Percentiles rank a stretch among this genome's conserved stretches.
Conservation (phyloP, 345 rosid genomes). For the Rhodamnia rubescens region DNA sequence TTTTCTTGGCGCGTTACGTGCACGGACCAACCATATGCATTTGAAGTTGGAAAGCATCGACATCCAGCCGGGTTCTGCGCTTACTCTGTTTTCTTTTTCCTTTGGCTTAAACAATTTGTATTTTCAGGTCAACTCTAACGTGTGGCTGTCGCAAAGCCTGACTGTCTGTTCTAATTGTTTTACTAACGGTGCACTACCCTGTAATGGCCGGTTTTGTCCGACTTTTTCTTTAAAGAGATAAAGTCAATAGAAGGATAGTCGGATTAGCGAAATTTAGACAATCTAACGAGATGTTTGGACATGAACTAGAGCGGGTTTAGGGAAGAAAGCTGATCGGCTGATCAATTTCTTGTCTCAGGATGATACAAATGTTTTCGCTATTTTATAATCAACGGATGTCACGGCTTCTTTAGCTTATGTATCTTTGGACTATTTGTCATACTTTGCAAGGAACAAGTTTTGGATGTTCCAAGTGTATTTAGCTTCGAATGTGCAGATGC, state of each 20-base stretch:
- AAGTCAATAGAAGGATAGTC: not conserved
- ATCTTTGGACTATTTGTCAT: not conserved
- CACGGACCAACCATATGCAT: constrained; percentile 4
- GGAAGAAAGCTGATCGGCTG: not conserved
- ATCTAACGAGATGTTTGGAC: not conserved
- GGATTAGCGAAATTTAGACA: not conserved
- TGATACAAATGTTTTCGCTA: not conserved
- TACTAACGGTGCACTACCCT: not conserved
- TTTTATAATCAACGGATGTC: not conserved
- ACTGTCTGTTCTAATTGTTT: not conserved
- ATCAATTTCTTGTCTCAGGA: not conserved
- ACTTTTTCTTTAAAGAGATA: not conserved
- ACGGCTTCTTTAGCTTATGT: not conserved
- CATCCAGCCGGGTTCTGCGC: not conserved
- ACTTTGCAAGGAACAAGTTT: not conserved
- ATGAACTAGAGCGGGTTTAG: too few species aligned
- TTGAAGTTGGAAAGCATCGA: not conserved
- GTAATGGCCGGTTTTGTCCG: not conserved
- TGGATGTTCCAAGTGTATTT: not conserved
- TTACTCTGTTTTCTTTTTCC: not conserved
- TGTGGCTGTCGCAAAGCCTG: not conserved
- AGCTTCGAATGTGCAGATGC: not conserved
- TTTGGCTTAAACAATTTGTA: not conserved
- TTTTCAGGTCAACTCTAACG: constrained; percentile 8
- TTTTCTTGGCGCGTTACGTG: not conserved